Base-by-base conservation (phyloP, 345 rosid genomes). In the rapeseed (Brassica napus) region DNA sequence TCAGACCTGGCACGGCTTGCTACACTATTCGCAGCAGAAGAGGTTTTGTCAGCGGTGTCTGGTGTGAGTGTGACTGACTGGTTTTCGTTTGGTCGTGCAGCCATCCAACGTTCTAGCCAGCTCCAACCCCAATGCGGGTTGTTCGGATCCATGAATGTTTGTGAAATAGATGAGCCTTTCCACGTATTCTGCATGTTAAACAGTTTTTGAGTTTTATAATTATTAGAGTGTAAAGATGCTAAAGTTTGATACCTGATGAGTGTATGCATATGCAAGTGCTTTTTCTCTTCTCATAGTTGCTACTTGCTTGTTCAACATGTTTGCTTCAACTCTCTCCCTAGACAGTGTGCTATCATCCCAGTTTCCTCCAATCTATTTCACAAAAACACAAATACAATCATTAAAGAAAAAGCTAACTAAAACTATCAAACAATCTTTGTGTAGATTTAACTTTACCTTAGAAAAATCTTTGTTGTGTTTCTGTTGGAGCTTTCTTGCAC, bases 31-130 rank as follows among this genome's bases (percentile, higher is more conserved):
- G 81, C 71, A 62, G 98, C 73, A 68, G 98, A 91, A 66, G 88
- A 85, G 65, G 71, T 85, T 35, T 94, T 86, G 31, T 92, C 94
- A 69, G 72, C 84, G 71, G 66, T 82, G 21, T 88, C 90, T 47
- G 64, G 75, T 68, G 68, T 62, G 60, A 28, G 37, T 54, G 78
- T 31, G 14, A 81, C 39, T 83, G 87, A 72, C 60, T 74, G 79
- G 76, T 68, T 83, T 75, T 92, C 97, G 89, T 97, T 89, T 37
- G 94, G 95, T 66, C 92, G 79, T 28, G 91, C 86, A 44, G 93
- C 94, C 94, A 88, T 92, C 97, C 97, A 90, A 37, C 97, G 84
- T 79, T 95, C 99, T 82, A 95, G 86, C 99, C 99, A 95, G 73
- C 97, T 95, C 99, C 99, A 95, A 24, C 99, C 98, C 97, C 99